Conservation (phyloP, 2,329 filamentous ascomycete species). For the Falciphora oryzae region DNA sequence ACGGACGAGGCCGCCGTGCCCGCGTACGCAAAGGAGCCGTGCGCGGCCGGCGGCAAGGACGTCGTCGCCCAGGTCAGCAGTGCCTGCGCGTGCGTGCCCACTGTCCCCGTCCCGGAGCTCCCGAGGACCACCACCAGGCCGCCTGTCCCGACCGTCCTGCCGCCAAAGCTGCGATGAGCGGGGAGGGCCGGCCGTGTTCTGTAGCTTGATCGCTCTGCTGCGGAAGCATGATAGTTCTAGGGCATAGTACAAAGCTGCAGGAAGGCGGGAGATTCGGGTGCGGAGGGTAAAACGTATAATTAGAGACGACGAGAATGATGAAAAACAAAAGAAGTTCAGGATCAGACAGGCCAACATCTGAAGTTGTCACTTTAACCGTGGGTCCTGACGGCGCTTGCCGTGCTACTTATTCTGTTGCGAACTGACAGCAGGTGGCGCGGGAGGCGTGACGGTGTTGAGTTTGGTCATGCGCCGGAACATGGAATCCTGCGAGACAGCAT, state of each 20-base stretch:
- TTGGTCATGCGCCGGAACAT: background rate
- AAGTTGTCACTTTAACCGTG: no score
- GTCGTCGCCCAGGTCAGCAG: slow-evolving; percentile 20
- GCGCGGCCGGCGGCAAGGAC: background rate
- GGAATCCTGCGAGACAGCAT: background rate
- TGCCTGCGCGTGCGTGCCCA: slow-evolving; percentile 24
- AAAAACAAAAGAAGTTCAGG: no score
- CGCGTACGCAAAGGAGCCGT: background rate
- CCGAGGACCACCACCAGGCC: slow-evolving; percentile 6
- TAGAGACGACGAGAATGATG: no score
- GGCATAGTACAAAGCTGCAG: no score
- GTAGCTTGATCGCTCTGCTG: background rate
- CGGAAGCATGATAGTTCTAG: no score
- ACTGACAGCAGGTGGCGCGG: no score
- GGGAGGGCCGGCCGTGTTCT: background rate
- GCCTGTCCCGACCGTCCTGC: slow-evolving; percentile 6
- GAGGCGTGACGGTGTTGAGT: background rate
- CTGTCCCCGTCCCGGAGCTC: slow-evolving; percentile 12
- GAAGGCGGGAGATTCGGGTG: no score
- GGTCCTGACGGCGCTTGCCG: no score
- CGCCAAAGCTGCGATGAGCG: background rate
- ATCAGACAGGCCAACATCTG: no score
- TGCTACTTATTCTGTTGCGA: no score
- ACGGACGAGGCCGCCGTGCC: background rate
- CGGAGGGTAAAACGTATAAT: no score